Conservation (phyloP, 345 rosid species). For the Cardiospermum halicacabum region DNA sequence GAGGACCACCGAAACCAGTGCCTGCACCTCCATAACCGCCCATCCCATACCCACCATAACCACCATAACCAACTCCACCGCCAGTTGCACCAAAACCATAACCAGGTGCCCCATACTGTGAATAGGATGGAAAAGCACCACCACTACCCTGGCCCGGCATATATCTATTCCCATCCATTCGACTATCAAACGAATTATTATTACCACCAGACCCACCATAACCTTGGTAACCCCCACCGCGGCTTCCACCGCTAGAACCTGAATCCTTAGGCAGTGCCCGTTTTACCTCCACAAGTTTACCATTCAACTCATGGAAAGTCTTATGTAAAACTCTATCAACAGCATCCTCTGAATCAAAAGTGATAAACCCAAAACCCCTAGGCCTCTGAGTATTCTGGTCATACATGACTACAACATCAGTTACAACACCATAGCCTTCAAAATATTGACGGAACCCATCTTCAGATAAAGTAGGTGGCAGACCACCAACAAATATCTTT, state of each 20-base stretch:
- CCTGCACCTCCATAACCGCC: constrained; percentile 29
- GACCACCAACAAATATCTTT: constrained; percentile 39
- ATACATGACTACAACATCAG: constrained; percentile 40
- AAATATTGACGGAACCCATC: constrained; percentile 35
- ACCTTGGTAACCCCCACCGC: constrained; percentile 26
- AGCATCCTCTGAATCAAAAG: constrained; percentile 39
- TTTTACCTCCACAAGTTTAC: constrained; percentile 41
- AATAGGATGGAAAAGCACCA: constrained; percentile 26
- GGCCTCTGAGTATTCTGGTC: constrained; percentile 41
- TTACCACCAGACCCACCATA: constrained; percentile 21
- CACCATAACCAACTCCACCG: constrained; percentile 29
- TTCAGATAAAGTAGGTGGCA: constrained; percentile 32
- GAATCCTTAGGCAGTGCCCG: constrained; percentile 37
- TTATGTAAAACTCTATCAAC: constrained; percentile 34
- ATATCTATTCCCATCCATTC: constrained; percentile 30
- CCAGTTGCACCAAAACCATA: constrained; percentile 33
- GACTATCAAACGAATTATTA: constrained; percentile 18
- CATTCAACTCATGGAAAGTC: constrained; percentile 25
- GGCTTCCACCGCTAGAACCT: constrained; percentile 24
- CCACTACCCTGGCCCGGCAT: constrained; percentile 27
- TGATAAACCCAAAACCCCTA: constrained; percentile 43
- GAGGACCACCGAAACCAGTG: constrained; percentile 26
- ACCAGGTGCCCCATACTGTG: constrained; percentile 23
- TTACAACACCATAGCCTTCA: constrained; percentile 32
- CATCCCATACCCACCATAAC: constrained; percentile 28